A percentile compares a stretch with the other conserved stretches of the same genome.
Conservation (phyloP, 352 stramenopile genomes). For the Phytophthora palmivora region DNA sequence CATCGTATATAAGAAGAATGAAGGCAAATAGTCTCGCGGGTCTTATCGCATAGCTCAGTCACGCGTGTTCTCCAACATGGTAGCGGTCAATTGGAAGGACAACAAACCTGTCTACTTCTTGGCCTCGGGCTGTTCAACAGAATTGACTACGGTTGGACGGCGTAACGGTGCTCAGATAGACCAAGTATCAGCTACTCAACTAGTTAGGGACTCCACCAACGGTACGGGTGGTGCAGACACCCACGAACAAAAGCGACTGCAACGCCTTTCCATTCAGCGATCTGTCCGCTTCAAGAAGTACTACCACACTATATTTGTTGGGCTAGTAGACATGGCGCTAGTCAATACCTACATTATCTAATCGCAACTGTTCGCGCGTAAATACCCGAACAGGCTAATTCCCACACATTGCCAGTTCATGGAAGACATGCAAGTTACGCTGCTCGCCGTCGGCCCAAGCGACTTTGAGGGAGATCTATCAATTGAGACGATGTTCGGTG, state of each 20-base stretch:
- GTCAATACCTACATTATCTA: conserved; percentile 17
- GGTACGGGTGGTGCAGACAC: conserved; percentile 13
- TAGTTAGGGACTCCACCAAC: conserved; percentile 5
- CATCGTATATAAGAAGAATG: conserved; percentile 17
- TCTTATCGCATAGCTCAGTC: conserved; percentile 3
- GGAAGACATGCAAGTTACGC: too few species aligned
- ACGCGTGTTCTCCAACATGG: conserved; percentile 3
- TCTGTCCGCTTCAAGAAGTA: conserved; percentile 13
- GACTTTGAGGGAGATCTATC: too few species aligned
- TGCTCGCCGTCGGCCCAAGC: too few species aligned
- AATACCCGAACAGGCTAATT: not conserved
- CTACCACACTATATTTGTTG: conserved; percentile 16
- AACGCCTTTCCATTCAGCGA: conserved; percentile 11
- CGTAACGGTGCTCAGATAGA: too few species aligned
- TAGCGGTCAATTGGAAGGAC: conserved; percentile 1
- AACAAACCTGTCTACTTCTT: conserved; percentile 12
- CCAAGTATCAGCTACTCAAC: not conserved
- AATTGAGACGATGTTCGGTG: too few species aligned
- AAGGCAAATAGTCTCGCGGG: not conserved
- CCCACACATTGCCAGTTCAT: conserved; percentile 2
- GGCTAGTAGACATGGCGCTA: conserved; percentile 8
- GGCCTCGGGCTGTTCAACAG: conserved; percentile 2
- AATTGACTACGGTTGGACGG: not conserved
- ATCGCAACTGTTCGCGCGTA: not conserved
- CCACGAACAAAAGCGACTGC: conserved; percentile 11